Evolutionary conservation across 164 flowering plant species (phyloP).

Genomic region (Santalum album): DNA sequence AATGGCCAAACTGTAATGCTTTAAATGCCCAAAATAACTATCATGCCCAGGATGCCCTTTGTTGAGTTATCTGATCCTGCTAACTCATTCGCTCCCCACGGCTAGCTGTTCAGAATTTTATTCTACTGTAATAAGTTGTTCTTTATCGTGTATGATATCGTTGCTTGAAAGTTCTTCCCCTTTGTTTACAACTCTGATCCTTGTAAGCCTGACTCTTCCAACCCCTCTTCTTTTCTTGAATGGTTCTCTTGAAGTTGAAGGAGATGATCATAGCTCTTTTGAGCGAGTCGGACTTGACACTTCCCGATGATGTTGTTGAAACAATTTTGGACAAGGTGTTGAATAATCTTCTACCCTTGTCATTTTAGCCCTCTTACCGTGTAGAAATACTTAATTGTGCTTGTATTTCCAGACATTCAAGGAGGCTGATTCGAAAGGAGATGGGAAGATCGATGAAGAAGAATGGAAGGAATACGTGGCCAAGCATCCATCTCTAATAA

Average conservation of each 20-base stretch:
- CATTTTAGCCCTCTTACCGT: too few species aligned
- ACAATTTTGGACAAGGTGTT: constrained; percentile 43
- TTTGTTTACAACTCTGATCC: not conserved
- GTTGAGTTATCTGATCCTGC: too few species aligned
- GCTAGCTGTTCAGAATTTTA: too few species aligned
- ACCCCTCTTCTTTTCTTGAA: not conserved
- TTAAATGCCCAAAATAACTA: too few species aligned
- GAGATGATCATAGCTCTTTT: constrained; percentile 28
- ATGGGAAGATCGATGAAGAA: constrained; percentile 63
- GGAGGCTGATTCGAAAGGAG: constrained; percentile 61
- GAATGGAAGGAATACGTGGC: constrained; percentile 71
- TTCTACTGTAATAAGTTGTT: too few species aligned
- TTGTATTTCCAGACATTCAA: constrained; percentile 30
- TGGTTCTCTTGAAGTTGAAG: constrained; percentile 16
- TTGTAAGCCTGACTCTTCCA: not conserved
- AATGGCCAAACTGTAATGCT: too few species aligned
- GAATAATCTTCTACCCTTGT: not conserved
- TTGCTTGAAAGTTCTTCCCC: not conserved
- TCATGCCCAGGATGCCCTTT: too few species aligned
- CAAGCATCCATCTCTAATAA: constrained; percentile 48
- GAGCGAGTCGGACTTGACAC: constrained; percentile 20
- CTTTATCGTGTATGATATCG: too few species aligned
- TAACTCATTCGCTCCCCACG: too few species aligned
- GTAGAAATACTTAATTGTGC: not conserved
- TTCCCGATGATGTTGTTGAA: constrained; percentile 20